Base-by-base conservation (phyloP, 2,329 filamentous ascomycete species). In the Ceratocystis ficicola region DNA sequence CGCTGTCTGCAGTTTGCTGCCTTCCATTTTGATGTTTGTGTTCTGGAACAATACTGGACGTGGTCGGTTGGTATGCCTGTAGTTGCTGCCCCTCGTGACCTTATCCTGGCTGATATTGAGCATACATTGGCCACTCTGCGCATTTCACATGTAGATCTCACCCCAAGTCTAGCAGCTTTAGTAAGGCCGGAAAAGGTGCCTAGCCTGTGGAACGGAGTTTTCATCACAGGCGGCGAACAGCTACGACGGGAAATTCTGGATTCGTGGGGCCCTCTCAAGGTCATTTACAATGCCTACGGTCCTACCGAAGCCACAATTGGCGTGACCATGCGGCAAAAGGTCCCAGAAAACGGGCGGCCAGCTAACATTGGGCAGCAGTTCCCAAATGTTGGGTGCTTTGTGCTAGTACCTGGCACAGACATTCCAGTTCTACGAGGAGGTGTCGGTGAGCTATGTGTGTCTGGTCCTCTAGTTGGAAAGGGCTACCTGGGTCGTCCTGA, bases 231-330 rank as follows among this genome's bases (percentile, higher is more conserved):
- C 6, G 92, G 92, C 1, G 92, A 96, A 73, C 85, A 89, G 63
- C 77, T 96, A 20, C 92, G 90, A 70, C 89, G 94, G 71, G 92
- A 96, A 69, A 95, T 96, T 61, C 78, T 96, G 1, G 88, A 95
- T 70, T 82, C 80, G 0, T 96, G 93, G 92, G 92, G 92, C 0
- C 81, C 86, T 0, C 81, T 86, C 66, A 81, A 81, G 1, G 90
- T 91, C 55, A 91, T 97, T 15, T 93, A 95, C 77, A 96, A 96
- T 71, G 91, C 90, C 2, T 90, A 96, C 69, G 92, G 92, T 0
- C 93, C 92, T 0, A 96, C 92, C 0, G 93, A 96, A 73, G 88
- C 90, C 0, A 96, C 92, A 0, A 96, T 96, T 69, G 92, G 92
- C 4, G 88, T 92, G 44, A 96, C 92, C 0, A 95, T 94, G 81